Evolutionary conservation across 306 rosid genomes (phyloP).

Genomic region (Luffa acutangula): DNA sequence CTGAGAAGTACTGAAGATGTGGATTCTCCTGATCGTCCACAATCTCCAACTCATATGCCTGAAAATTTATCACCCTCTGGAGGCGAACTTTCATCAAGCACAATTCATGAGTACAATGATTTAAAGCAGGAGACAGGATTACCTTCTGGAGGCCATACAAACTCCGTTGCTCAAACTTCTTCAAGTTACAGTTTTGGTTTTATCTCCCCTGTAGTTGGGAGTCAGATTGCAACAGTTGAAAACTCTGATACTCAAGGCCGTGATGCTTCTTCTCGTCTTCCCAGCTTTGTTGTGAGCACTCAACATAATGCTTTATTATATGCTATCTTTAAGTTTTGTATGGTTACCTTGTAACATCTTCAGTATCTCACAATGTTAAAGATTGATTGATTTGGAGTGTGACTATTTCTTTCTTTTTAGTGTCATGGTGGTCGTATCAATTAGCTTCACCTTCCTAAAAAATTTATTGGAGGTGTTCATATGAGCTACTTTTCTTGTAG

Average conservation of each 20-base stretch:
- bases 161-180: constrained; percentile 48
- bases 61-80: constrained; percentile 51
- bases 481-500: constrained; percentile 28
- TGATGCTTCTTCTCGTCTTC: constrained; percentile 63
- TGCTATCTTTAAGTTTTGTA: background rate
- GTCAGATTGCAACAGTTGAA: constrained; percentile 66
- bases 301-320: constrained; percentile 5
- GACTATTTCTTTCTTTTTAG: constrained; percentile 10
- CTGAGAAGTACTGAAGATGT: constrained; percentile 39
- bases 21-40: constrained; percentile 54
- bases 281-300: constrained; percentile 65
- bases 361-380: background rate
- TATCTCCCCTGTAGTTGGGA: constrained; percentile 64
- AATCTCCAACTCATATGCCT: constrained; percentile 41
- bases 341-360: background rate
- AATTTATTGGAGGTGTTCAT: background rate
- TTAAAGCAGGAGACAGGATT: constrained; percentile 57
- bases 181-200: constrained; percentile 62
- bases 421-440: background rate
- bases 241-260: constrained; percentile 71
- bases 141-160: constrained; percentile 60
- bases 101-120: constrained; percentile 46
- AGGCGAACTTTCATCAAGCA: constrained; percentile 60
- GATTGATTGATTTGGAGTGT: constrained; percentile 5
- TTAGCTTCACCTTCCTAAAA: background rate